Base-by-base conservation (phyloP, 169 alveolate genomes). In the Plasmodium fragile region DNA sequence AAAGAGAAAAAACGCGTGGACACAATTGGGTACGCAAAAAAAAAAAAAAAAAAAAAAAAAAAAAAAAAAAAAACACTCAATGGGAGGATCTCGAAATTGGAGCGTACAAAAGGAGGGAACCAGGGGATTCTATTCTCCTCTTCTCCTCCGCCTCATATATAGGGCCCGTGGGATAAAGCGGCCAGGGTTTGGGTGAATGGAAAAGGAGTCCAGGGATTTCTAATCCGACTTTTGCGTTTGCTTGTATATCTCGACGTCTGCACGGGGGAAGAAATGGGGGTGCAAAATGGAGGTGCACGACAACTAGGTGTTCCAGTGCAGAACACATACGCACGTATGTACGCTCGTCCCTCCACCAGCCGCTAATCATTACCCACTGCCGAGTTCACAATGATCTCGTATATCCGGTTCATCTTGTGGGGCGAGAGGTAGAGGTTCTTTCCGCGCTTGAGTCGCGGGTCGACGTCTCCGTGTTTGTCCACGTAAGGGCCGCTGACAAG, bases 391-490 rank as follows among this genome's bases (percentile, higher is more conserved):
- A 85, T 72, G 22, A 85, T 36, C n/a, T 85, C 93, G 69, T 75
- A 85, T 32, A 85, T 49, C 45, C 80, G 53, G 22, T 75, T 85
- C 59, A 85, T 45, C 41, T 85, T 85, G 41, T 85, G 84, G 0
- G 73, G 43, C 1, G 93, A 85, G 2, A 85, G 32, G 39, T 85
- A 85, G n/a, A 85, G 79, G 75, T 85, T 85, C 34, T 73, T 85
- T 25, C 93, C 93, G n/a, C 93, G 78, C 30, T 85, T 85, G 28
- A 85, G 52, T 18, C 80, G 85, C 41, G 52, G 80, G 18, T 85
- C 93, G 32, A 85, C 84, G 43, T 85, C 93, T 32, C 93, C 93
- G 41, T 85, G 73, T n/a, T 85, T 85, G 78, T 85, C 93, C 6
- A 85, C 93, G 65, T 85, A 85, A 0, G 93, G 93, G 11, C 93